Percentiles rank a stretch among this genome's conserved stretches.
Conservation (phyloP, 208 protist species). For the Herpetomonas tarakana region DNA sequence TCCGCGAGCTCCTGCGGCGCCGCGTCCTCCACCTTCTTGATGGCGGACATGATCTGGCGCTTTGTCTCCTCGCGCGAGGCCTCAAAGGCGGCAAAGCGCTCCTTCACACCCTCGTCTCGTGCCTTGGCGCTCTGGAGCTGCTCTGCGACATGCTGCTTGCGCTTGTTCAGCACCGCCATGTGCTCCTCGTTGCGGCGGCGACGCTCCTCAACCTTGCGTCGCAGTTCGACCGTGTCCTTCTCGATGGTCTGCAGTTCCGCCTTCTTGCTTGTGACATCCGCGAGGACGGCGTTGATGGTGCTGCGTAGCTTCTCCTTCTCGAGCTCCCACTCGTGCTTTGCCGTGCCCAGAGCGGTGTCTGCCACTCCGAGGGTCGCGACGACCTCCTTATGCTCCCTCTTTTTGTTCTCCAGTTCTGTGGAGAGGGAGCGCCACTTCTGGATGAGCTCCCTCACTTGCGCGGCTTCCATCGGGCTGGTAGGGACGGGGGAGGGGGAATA, state of each 20-base stretch:
- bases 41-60: slow-evolving; percentile 36
- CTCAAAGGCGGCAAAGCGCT: slow-evolving; percentile 46
- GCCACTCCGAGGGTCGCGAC: slow-evolving; percentile 7
- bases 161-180: slow-evolving; percentile 41
- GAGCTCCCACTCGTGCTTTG: slow-evolving; percentile 68
- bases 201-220: slow-evolving; percentile 67
- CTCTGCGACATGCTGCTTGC: slow-evolving; percentile 30
- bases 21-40: slow-evolving; percentile 47
- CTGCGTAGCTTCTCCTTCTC: slow-evolving; percentile 75
- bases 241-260: slow-evolving; percentile 64
- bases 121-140: slow-evolving; percentile 44
- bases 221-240: slow-evolving; percentile 50
- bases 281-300: slow-evolving; percentile 62
- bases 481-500: neutral
- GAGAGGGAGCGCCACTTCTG: slow-evolving; percentile 67
- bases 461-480: slow-evolving; percentile 18
- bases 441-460: slow-evolving; percentile 68
- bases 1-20: slow-evolving; percentile 40
- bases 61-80: slow-evolving; percentile 41
- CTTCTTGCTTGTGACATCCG: slow-evolving; percentile 58
- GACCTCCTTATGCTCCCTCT: slow-evolving; percentile 7
- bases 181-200: slow-evolving; percentile 70
- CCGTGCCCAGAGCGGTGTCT: slow-evolving; percentile 45
- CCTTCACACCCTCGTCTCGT: slow-evolving; percentile 44
- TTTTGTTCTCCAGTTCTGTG: slow-evolving; percentile 40